Percentiles rank a stretch among this genome's conserved stretches.
phyloP scores from a whole-genome alignment of 2,329 filamentous ascomycete genomes.

The Cryoendolithus antarcticus region DNA sequence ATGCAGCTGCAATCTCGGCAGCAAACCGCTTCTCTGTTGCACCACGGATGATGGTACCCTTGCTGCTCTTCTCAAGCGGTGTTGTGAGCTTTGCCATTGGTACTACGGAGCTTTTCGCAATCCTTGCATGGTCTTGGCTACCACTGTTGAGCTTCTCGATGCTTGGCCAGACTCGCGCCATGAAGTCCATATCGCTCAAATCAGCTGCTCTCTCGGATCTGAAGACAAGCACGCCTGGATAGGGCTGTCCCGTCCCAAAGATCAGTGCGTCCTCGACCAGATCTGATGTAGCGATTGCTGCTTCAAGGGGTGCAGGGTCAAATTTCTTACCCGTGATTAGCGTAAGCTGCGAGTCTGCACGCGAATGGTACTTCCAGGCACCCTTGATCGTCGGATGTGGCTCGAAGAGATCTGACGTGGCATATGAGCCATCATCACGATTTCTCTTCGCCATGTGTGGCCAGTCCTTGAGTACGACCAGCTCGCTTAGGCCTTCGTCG shows the following conservation, averaged over 20 bases:
- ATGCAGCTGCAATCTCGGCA: slow-evolving; percentile 35
- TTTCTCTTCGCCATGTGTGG: slow-evolving; percentile 49
- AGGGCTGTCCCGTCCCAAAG: slow-evolving; percentile 47
- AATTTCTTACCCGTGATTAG: slow-evolving; percentile 58
- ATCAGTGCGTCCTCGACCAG: slow-evolving; percentile 44
- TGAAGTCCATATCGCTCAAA: slow-evolving; percentile 25
- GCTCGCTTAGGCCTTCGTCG: slow-evolving; percentile 35
- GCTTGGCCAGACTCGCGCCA: slow-evolving; percentile 30
- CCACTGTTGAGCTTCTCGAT: slow-evolving; percentile 38
- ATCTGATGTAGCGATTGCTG: slow-evolving; percentile 33
- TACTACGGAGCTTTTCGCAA: slow-evolving; percentile 40
- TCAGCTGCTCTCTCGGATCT: slow-evolving; percentile 21
- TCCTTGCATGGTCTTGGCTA: slow-evolving; percentile 39
- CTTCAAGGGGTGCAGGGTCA: slow-evolving; percentile 50
- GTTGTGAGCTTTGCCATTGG: slow-evolving; percentile 27
- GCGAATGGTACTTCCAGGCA: slow-evolving; percentile 51
- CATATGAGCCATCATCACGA: slow-evolving; percentile 46
- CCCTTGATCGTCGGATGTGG: slow-evolving; percentile 38
- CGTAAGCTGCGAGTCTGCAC: slow-evolving; percentile 49
- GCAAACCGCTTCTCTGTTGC: slow-evolving; percentile 40
- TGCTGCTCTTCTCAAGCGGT: slow-evolving; percentile 47
- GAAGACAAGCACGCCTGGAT: slow-evolving; percentile 46
- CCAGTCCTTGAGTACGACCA: slow-evolving; percentile 45
- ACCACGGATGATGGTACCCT: slow-evolving; percentile 45
- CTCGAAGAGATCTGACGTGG: slow-evolving; percentile 51